These are phyloP conservation scores for Aspergillus nomiae DNA, from an alignment of 2,329 filamentous ascomycete genomes.

Conservation along the genomic window DNA sequence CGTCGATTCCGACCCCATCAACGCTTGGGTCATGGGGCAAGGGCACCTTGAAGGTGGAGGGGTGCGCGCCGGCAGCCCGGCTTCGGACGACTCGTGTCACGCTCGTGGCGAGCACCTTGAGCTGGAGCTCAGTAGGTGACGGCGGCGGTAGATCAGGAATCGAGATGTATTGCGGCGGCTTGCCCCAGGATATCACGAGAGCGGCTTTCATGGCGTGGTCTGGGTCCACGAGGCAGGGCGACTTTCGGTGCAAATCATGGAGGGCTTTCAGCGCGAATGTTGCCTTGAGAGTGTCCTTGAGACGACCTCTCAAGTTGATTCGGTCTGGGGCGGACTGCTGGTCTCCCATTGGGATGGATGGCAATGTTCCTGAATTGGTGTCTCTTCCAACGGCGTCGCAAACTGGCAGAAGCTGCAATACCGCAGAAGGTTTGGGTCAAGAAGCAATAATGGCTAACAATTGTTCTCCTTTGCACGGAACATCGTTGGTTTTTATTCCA, in stretches of 20 bases:
- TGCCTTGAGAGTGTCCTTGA: not conserved
- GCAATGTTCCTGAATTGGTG: no score
- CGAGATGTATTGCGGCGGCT: not conserved
- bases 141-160: not conserved
- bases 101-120: not conserved
- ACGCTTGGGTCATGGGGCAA: slow-evolving; percentile 1
- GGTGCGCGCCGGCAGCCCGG: slow-evolving; percentile 1
- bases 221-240: not conserved
- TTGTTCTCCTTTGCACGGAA: no score
- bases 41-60: not conserved
- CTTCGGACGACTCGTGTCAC: not conserved
- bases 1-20: not conserved
- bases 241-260: not conserved
- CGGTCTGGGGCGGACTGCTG: not conserved
- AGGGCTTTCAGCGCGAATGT: not conserved
- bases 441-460: no score
- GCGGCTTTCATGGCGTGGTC: not conserved
- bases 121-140: not conserved
- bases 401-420: no score
- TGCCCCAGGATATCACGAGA: not conserved
- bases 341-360: not conserved
- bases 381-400: no score
- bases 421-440: no score
- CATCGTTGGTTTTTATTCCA: no score
- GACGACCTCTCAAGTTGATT: not conserved